These are phyloP conservation scores for Pascua guehoae DNA, from an alignment of 1,284 basidiomycete genomes.

Conservation along the genomic window DNA sequence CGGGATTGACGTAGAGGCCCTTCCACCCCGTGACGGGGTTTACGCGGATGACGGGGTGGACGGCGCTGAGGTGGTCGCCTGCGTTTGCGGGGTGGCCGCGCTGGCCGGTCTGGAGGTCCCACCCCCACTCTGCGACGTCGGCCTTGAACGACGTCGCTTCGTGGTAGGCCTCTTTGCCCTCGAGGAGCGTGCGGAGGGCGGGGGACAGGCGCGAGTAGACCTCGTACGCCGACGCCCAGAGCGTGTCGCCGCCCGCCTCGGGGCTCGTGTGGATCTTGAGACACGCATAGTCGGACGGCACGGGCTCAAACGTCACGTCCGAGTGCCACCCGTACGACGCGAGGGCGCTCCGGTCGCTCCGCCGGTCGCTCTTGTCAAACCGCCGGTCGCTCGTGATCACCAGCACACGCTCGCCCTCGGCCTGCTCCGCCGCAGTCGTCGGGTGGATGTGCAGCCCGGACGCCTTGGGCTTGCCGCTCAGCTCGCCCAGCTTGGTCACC, in stretches of 20 bases:
- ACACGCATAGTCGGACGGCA: constrained; percentile 62
- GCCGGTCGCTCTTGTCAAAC: constrained; percentile 63
- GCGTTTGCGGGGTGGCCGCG: constrained; percentile 57
- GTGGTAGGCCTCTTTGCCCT: constrained; percentile 60
- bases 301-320: constrained; percentile 65
- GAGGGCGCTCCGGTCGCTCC: constrained; percentile 25
- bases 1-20: constrained; percentile 59
- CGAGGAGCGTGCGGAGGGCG: constrained; percentile 57
- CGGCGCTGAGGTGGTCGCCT: constrained; percentile 56
- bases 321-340: constrained; percentile 45
- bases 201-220: constrained; percentile 63
- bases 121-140: neutral
- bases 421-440: constrained; percentile 59
- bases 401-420: constrained; percentile 58
- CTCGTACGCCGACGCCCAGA: constrained; percentile 59
- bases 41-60: constrained; percentile 54
- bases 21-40: constrained; percentile 62
- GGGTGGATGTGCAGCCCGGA: constrained; percentile 55
- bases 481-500: constrained; percentile 53
- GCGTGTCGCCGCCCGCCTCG: constrained; percentile 48
- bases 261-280: constrained; percentile 61
- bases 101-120: neutral
- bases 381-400: too few species aligned
- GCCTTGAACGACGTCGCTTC: constrained; percentile 55
- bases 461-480: constrained; percentile 58